Evolutionary conservation across 2,329 filamentous ascomycete species (phyloP).

Genomic region (Aspergillus clavatus): DNA sequence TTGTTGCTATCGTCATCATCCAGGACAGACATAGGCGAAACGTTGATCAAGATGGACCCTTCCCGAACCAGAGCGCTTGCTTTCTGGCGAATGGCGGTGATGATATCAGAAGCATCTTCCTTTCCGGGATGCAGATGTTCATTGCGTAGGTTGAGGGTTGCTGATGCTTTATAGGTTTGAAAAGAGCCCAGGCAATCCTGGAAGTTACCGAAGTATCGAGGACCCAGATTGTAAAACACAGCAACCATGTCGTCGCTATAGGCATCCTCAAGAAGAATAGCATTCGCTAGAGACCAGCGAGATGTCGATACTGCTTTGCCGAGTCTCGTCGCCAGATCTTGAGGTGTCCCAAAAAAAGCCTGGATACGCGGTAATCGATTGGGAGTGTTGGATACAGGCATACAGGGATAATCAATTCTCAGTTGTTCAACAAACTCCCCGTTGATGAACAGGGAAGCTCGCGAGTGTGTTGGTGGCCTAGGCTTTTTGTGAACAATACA

Average conservation of each 20-base stretch:
- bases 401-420: slow-evolving; percentile 80
- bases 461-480: slow-evolving; percentile 69
- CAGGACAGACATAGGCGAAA: slow-evolving; percentile 74
- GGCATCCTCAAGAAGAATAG: slow-evolving; percentile 80
- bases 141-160: slow-evolving; percentile 82
- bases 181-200: slow-evolving; percentile 95
- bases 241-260: slow-evolving; percentile 88
- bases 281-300: slow-evolving; percentile 83
- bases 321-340: slow-evolving; percentile 72
- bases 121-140: slow-evolving; percentile 85
- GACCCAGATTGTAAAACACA: slow-evolving; percentile 84
- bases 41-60: slow-evolving; percentile 72
- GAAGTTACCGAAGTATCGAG: slow-evolving; percentile 90
- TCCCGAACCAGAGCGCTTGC: slow-evolving; percentile 79
- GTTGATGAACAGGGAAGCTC: slow-evolving; percentile 83
- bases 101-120: slow-evolving; percentile 85
- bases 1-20: slow-evolving; percentile 72
- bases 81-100: slow-evolving; percentile 79
- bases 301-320: slow-evolving; percentile 70
- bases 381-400: slow-evolving; percentile 59
- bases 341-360: slow-evolving; percentile 88
- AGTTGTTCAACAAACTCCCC: slow-evolving; percentile 92
- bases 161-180: slow-evolving; percentile 92
- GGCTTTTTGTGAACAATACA: slow-evolving; percentile 78
- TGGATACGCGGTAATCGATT: slow-evolving; percentile 61